These are phyloP conservation scores for Articulospora tetracladia DNA, from an alignment of 495 filamentous ascomycete genomes.

Conservation along the genomic window DNA sequence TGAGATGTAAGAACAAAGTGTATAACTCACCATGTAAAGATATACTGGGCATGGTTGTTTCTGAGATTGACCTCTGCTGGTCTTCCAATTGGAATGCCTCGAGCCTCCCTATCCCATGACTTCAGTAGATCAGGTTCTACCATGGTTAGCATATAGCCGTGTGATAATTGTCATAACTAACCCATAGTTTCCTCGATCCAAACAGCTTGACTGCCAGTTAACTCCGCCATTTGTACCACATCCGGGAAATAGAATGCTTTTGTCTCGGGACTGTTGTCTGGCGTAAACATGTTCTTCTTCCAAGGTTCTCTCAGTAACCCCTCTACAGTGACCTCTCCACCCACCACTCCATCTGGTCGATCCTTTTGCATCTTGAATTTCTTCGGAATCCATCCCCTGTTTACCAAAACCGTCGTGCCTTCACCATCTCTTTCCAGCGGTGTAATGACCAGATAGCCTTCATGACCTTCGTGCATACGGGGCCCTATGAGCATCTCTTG, in stretches of 20 bases:
- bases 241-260: constrained; percentile 94
- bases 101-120: constrained; percentile 63
- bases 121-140: constrained; percentile 74
- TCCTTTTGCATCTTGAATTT: constrained; percentile 59
- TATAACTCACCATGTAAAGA: constrained; percentile 83
- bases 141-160: background rate
- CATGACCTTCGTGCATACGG: constrained; percentile 79
- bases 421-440: constrained; percentile 72
- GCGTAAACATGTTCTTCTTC: constrained; percentile 97
- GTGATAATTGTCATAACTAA: constrained; percentile 31
- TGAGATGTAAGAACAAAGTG: constrained; percentile 5
- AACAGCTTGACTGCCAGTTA: constrained; percentile 79
- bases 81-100: constrained; percentile 91
- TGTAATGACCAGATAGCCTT: constrained; percentile 88
- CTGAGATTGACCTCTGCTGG: constrained; percentile 86
- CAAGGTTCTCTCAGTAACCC: constrained; percentile 85
- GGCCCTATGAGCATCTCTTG: constrained; percentile 95
- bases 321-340: constrained; percentile 68
- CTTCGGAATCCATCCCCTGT: constrained; percentile 85
- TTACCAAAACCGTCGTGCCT: constrained; percentile 70
- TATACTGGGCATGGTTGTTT: constrained; percentile 97
- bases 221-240: constrained; percentile 84
- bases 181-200: constrained; percentile 98
- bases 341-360: constrained; percentile 56
- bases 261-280: constrained; percentile 75